Evolutionary conservation across 2,329 filamentous ascomycete genomes (phyloP).

Genomic region (Diaporthe australafricana): DNA sequence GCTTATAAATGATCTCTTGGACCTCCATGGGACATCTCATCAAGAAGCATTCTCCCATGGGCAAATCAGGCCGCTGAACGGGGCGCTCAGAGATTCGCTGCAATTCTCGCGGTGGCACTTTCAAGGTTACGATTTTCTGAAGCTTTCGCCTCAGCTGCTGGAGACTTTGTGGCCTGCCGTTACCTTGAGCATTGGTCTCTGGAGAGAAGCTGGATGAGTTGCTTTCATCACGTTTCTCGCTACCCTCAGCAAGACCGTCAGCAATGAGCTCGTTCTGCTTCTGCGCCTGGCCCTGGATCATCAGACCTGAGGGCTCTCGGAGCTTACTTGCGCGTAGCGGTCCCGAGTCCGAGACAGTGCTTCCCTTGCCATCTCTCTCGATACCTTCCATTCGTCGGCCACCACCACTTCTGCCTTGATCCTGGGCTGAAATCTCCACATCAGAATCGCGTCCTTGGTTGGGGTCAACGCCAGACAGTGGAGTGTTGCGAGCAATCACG

Average conservation of each 20-base stretch:
- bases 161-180: no score
- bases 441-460: no score
- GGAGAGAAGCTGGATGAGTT: neutral
- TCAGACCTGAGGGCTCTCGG: neutral
- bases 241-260: neutral
- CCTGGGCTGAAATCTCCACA: neutral
- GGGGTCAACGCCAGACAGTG: no score
- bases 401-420: no score
- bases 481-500: no score
- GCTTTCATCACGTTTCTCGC: neutral
- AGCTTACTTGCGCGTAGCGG: neutral
- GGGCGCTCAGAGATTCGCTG: neutral
- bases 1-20: slow-evolving; percentile 47
- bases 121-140: slow-evolving; percentile 5
- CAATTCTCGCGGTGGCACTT: neutral
- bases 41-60: slow-evolving; percentile 20
- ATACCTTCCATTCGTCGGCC: neutral
- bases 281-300: neutral
- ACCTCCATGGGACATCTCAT: slow-evolving; percentile 45
- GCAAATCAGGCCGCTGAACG: neutral
- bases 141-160: neutral
- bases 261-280: neutral
- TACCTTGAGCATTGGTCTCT: neutral
- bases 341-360: neutral
- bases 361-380: neutral